Evolutionary conservation across 805 yeast genomes (phyloP), one percentile per base, ranked within the genome.

Genomic region (Starmerella roubikii): DNA sequence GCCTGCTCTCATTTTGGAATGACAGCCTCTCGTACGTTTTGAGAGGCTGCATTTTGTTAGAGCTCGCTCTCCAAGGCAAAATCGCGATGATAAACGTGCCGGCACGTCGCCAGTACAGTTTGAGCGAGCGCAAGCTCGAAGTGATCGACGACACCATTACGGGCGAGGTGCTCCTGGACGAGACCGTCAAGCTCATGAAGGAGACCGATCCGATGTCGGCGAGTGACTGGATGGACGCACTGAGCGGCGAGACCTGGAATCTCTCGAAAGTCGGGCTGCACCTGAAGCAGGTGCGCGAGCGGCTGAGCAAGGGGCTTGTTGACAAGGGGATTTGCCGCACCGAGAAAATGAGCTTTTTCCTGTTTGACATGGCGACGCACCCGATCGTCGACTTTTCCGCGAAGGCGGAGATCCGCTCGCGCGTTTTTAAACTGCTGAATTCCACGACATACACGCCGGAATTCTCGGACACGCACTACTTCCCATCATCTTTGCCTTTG

Each of bases 361-460:
- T 91, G 38, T 91, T 91, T 53, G 98, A 91, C 60, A 91, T 91
- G 96, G 94, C 98, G 23, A 91, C 98, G 8, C 98, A 93, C 60
- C 98, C 98, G 7, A 73, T 91, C 12, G 78, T 86, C 24, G 98
- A 91, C 59, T 70, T 78, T 32, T 65, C 74, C 47, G 76, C 93
- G 35, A 91, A 91, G 61, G 93, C 83, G 49, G 75, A 76, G 39
- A 71, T 91, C 40, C 75, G 76, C 40, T 68, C 74, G 42, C 72
- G 96, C 52, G 73, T 84, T 21, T 64, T 85, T 45, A 68, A 71
- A 32, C 56, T 84, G 35, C 66, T 91, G 50, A 74, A 83, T 7
- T 18, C 49, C 16, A 26, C 48, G 13, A 66, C 78, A 26, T 75
- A 94, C 61, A 80, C 78, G 37, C 69, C 79, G 49, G 69, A 67